These are phyloP conservation scores for Aspergillus sp. DNA, from an alignment of 2,329 filamentous ascomycete genomes.

Conservation along the genomic window DNA sequence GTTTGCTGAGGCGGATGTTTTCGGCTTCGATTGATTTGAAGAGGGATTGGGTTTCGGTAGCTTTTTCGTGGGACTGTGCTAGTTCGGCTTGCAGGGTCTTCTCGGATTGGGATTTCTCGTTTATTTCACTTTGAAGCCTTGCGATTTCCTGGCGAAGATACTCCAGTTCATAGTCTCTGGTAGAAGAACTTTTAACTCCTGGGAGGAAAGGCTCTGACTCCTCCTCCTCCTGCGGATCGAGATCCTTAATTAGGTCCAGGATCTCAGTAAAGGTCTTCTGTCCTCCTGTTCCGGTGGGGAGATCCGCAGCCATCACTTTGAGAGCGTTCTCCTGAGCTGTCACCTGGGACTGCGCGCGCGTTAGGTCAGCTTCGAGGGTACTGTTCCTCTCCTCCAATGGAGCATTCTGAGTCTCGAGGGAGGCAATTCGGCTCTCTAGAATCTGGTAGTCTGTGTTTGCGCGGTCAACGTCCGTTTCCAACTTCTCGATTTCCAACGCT, in stretches of 20 bases:
- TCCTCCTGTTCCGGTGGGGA: conserved; percentile 24
- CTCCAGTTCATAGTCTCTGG: conserved; percentile 13
- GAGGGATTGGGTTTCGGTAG: conserved; percentile 30
- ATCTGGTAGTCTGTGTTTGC: conserved; percentile 26
- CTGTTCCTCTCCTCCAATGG: conserved; percentile 34
- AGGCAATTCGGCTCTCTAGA: conserved; percentile 28
- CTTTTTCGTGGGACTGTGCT: conserved; percentile 28
- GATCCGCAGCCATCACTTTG: conserved; percentile 30
- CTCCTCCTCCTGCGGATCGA: conserved; percentile 17
- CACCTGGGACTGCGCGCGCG: conserved; percentile 28
- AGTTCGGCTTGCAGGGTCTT: conserved; percentile 30
- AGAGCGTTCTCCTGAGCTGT: conserved; percentile 32
- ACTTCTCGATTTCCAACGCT: conserved; percentile 27
- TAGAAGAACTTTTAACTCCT: conserved; percentile 12
- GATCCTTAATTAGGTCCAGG: conserved; percentile 31
- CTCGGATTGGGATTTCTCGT: conserved; percentile 20
- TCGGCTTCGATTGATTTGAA: conserved; percentile 34
- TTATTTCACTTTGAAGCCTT: conserved; percentile 23
- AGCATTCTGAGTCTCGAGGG: conserved; percentile 27
- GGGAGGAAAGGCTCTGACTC: conserved; percentile 7
- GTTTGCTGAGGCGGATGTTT: conserved; percentile 29
- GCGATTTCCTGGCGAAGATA: conserved; percentile 23
- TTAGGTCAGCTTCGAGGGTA: conserved; percentile 30
- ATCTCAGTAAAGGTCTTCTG: conserved; percentile 33
- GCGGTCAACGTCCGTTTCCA: conserved; percentile 28